A percentile compares a stretch with the other conserved stretches of the same genome.
Conservation (phyloP, 2,329 filamentous ascomycete genomes). For the Fusarium sp. region DNA sequence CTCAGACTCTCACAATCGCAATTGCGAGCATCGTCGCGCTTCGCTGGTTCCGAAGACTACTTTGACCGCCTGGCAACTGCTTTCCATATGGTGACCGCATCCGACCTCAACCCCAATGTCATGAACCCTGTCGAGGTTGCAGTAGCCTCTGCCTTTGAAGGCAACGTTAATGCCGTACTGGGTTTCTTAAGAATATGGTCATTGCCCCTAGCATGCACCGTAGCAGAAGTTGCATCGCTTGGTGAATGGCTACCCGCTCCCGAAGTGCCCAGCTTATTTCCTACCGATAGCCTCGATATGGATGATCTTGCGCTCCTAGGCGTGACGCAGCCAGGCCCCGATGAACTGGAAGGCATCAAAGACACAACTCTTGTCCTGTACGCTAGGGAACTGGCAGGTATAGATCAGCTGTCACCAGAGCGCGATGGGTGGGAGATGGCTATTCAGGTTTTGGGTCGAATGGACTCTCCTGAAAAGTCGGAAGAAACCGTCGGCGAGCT, state of each 20-base stretch:
- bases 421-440: conserved; percentile 91
- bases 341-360: conserved; percentile 75
- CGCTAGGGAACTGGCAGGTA: conserved; percentile 73
- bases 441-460: conserved; percentile 82
- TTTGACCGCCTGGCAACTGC: conserved; percentile 77
- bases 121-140: conserved; percentile 83
- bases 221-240: conserved; percentile 85
- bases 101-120: conserved; percentile 82
- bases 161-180: conserved; percentile 81
- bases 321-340: conserved; percentile 68
- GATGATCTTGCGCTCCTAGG: conserved; percentile 88
- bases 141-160: conserved; percentile 84
- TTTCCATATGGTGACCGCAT: conserved; percentile 75
- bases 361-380: conserved; percentile 84
- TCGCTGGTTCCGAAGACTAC: conserved; percentile 74
- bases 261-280: conserved; percentile 58
- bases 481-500: conserved; percentile 80
- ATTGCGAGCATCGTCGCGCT: conserved; percentile 55
- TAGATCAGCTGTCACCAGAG: conserved; percentile 60
- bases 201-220: conserved; percentile 78
- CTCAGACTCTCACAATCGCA: conserved; percentile 57
- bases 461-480: conserved; percentile 79
- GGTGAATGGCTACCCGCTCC: conserved; percentile 80
- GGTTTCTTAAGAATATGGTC: conserved; percentile 84
- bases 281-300: conserved; percentile 78